These are phyloP conservation scores for Guyanaporus albipodus DNA, from an alignment of 768 basidiomycete genomes.

Conservation along the genomic window DNA sequence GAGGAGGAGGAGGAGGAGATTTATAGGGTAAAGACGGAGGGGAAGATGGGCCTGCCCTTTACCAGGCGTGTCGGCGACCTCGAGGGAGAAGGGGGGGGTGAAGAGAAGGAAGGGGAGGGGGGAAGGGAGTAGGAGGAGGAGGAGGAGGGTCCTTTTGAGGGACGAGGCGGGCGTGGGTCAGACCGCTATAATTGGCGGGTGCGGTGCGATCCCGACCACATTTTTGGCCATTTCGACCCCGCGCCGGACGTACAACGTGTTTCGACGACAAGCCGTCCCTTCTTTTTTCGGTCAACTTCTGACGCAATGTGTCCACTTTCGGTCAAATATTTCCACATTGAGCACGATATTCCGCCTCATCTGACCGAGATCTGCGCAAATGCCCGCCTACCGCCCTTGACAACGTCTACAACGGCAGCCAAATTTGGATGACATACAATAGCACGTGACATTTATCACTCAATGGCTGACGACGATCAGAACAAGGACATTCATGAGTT, in stretches of 20 bases:
- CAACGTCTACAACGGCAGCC: constrained; percentile 21
- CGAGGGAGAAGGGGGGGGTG: constrained; percentile 21
- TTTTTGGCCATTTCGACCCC: constrained; percentile 52
- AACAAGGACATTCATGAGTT: constrained; percentile 25
- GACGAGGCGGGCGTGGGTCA: constrained; percentile 38
- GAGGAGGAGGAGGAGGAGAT: constrained; percentile 6
- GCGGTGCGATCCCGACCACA: constrained; percentile 52
- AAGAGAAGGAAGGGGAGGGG: constrained; percentile 24
- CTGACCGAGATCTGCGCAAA: constrained; percentile 22
- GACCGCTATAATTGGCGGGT: constrained; percentile 48
- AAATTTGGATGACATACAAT: constrained; percentile 3
- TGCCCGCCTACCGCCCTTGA: constrained; percentile 20
- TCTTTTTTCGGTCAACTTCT: constrained; percentile 16
- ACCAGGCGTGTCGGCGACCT: constrained; percentile 28
- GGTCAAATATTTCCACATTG: constrained; percentile 14
- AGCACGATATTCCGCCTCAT: constrained; percentile 7
- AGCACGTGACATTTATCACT: constrained; percentile 21
- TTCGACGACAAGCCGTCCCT: constrained; percentile 49
- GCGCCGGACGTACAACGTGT: constrained; percentile 74
- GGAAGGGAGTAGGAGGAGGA: constrained; percentile 24
- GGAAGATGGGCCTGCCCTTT: constrained; percentile 27
- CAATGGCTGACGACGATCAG: constrained; percentile 7
- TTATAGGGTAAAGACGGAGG: constrained; percentile 22
- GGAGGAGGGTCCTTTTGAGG: constrained; percentile 40
- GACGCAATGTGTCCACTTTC: constrained; percentile 21